Base-by-base conservation (phyloP, 805 yeast species). In the Candida quercuum region DNA sequence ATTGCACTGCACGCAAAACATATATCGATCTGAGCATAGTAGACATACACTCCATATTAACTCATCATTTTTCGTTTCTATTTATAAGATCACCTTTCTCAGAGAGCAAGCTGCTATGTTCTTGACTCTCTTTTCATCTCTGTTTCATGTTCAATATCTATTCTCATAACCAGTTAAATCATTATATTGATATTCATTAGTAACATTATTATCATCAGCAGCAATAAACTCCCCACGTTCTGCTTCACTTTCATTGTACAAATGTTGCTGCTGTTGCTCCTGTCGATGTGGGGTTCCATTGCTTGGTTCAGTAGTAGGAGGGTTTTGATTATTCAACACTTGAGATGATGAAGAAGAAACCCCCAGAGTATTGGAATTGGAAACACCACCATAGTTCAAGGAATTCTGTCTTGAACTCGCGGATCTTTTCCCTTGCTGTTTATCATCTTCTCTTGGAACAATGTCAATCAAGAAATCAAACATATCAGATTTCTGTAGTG, bases 401-500 rank as follows among this genome's bases (percentile, higher is more conserved):
- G 39, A 36, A 2, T 37, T 38, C 18, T 42, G 43, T 42, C 43
- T 40, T 7, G 43, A 37, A 3, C 33, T 27, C 5, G 35, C 28
- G 9, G 24, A n/a, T 20, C 33, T 37, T 22, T 37, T 39, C 5
- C 26, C 42, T 25, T 24, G 39, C 26, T 45, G 44, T 43, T 71
- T 74, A 5, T 76, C 59, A 71, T 76, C 52, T 78, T 85, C 95
- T 40, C 97, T 69, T 6, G 99, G 98, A 5, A 91, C 97, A 21
- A 93, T 87, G 57, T 93, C 99, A 48, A 93, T 93, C 39, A 93
- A 65, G 56, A 93, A 93, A 56, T 93, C 99, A 69, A 91, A 94
- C 96, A 93, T 91, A 59, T 93, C 99, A 28, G 89, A 78, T 57
- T 87, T 87, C 47, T 88, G 93, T 40, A 94, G 67, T 1, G 99